Evolutionary conservation across 2,329 filamentous ascomycete species (phyloP), one percentile per base, ranked within the genome.

Genomic region (Incumbomyces lentus): DNA sequence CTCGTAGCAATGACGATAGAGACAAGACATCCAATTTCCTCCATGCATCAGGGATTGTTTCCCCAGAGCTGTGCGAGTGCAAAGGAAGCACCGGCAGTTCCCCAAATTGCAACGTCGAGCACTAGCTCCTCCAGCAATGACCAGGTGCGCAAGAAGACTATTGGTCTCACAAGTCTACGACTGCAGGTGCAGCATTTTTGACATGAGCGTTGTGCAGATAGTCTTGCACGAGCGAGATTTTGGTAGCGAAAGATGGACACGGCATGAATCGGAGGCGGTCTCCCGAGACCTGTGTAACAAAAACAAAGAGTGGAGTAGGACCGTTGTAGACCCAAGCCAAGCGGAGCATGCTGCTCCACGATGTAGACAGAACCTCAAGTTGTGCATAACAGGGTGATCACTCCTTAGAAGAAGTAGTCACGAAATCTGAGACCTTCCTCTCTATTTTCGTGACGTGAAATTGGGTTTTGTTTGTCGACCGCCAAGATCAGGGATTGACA

Each of bases 281-380:
- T 22, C 12, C 42, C 42, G 42, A 45, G 42, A 45, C 42, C 34
- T 45, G 42, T 45, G 18, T 31, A 3, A 45, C 42, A 18, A 33
- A 17, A n/a, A 17, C 2, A 2, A 8, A 8, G 8, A 7, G 12
- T 40, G 14, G 12, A 16, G 17, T 34, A 8, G 33, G 32, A 36
- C 16, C n/a, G 14, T 10, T 18, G 30, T 6, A 43, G 31, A 26
- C 13, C 22, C 7, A 26, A 3, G 16, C 5, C 6, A 22, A 18
- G 35, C 13, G 11, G 14, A 26, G 8, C 8, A 26, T 26, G 22
- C 22, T 38, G 11, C 19, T 19, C 7, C 16, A 38, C 35, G 14
- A 38, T 17, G 6, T 18, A 14, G 13, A 18, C 33, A 35, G 33
- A n/a, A 35, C n/a, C 33, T 4, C 5, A 5, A 35, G 5, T 26